Evolutionary conservation across 1,284 basidiomycete species (phyloP).

Genomic region (Ganoderma leucocontextum): DNA sequence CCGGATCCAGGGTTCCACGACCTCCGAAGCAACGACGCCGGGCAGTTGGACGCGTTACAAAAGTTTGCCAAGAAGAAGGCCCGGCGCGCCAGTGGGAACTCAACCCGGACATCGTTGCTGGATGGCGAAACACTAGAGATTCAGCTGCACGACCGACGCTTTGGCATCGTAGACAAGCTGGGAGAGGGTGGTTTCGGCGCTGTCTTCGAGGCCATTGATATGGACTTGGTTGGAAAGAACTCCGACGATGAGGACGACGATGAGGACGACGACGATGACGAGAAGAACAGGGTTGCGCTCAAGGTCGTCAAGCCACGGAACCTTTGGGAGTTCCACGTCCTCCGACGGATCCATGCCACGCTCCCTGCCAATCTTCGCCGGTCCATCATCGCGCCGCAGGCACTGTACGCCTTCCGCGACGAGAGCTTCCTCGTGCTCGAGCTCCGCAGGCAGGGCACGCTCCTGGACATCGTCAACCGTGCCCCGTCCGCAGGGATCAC

Average conservation of each 20-base stretch:
- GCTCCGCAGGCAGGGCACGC: constrained; percentile 89
- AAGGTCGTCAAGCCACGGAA: constrained; percentile 93
- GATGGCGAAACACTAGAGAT: constrained; percentile 55
- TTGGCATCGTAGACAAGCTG: constrained; percentile 84
- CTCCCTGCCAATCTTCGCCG: constrained; percentile 63
- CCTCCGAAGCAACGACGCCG: constrained; percentile 59
- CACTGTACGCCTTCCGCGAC: constrained; percentile 85
- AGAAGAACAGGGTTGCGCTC: constrained; percentile 80
- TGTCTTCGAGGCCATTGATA: constrained; percentile 85
- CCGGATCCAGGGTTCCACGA: constrained; percentile 75
- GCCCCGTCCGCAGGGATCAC: constrained; percentile 74
- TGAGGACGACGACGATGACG: constrained; percentile 64
- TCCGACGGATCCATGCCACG: constrained; percentile 78
- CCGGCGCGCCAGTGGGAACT: constrained; percentile 57
- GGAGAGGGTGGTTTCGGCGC: constrained; percentile 98
- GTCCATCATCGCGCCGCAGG: constrained; percentile 79
- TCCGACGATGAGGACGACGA: constrained; percentile 48
- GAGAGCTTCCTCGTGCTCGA: constrained; percentile 93
- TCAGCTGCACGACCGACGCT: constrained; percentile 65
- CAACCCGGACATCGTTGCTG: constrained; percentile 49
- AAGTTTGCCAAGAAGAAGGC: constrained; percentile 65
- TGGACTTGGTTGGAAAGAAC: constrained; percentile 45
- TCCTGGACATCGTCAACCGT: constrained; percentile 93
- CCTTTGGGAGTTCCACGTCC: constrained; percentile 93
- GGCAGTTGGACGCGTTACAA: constrained; percentile 73